Percentiles rank a stretch among this genome's conserved stretches.
Conservation (phyloP, 164 flowering plant genomes). For the Vitis riparia region DNA sequence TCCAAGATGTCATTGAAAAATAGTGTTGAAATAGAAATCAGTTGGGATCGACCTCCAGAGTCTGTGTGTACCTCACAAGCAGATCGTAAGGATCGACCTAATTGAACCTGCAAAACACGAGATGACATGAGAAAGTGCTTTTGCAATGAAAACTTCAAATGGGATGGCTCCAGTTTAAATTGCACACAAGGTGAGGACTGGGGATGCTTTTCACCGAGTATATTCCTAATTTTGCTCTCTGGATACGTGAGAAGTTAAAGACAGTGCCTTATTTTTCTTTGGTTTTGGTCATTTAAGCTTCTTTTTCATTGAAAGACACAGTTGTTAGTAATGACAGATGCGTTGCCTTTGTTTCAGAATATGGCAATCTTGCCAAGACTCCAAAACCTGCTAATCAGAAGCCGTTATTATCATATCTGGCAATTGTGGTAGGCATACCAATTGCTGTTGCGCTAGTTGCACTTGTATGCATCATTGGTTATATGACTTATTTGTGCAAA, state of each 20-base stretch:
- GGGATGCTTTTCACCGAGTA: neutral
- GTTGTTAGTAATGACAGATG: no score
- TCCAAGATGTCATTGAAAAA: neutral
- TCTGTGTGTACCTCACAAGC: slow-evolving; percentile 6
- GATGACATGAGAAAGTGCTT: slow-evolving; percentile 6
- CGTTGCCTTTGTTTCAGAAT: neutral
- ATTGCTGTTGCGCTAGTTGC: no score
- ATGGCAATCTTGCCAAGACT: neutral
- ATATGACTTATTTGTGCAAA: no score
- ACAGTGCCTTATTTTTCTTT: neutral
- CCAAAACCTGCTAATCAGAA: no score
- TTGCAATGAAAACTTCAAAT: slow-evolving; percentile 10
- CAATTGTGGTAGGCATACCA: no score
- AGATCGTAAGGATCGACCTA: slow-evolving; percentile 7
- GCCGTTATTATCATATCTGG: no score
- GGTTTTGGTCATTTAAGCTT: neutral
- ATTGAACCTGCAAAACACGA: slow-evolving; percentile 12
- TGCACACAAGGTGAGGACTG: slow-evolving; percentile 9
- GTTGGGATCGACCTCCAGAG: slow-evolving; percentile 14
- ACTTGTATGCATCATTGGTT: no score
- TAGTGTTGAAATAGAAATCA: neutral
- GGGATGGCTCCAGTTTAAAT: slow-evolving; percentile 4
- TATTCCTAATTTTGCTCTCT: neutral
- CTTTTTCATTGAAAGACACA: no score
- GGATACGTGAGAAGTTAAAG: neutral